Conservation (phyloP, 352 stramenopile genomes). For the Phytopythium chamaehyphon region DNA sequence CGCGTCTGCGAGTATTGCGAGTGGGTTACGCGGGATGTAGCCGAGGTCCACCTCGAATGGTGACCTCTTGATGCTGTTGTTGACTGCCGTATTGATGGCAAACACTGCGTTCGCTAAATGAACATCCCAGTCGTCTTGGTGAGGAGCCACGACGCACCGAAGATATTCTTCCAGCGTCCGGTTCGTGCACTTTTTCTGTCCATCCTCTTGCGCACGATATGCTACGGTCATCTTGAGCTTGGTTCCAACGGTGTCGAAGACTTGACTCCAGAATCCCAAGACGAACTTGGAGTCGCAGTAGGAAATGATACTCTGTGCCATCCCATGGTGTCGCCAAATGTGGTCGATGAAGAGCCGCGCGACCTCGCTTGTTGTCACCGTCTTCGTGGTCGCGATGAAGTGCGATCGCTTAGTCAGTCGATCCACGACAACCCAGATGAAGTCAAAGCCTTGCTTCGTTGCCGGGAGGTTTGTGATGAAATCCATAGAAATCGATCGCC, state of each 20-base stretch:
- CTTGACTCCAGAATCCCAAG: constrained; percentile 7
- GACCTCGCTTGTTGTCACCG: too few species aligned
- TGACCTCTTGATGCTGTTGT: constrained; percentile 11
- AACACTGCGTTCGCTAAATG: constrained; percentile 11
- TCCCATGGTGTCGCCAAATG: too few species aligned
- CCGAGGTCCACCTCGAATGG: constrained; percentile 12
- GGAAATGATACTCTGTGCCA: constrained; percentile 10
- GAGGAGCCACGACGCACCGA: constrained; percentile 7
- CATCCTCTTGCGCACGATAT: constrained; percentile 9
- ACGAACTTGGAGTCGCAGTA: constrained; percentile 14
- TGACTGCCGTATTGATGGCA: constrained; percentile 9
- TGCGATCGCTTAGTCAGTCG: too few species aligned
- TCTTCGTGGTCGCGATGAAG: too few species aligned
- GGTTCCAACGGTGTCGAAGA: constrained; percentile 7
- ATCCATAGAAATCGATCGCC: too few species aligned
- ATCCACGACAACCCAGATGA: too few species aligned
- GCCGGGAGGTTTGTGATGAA: too few species aligned
- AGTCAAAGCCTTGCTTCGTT: too few species aligned
- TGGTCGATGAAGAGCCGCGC: too few species aligned
- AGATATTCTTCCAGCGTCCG: constrained; percentile 11
- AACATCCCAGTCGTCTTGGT: constrained; percentile 11
- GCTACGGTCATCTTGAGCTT: constrained; percentile 10
- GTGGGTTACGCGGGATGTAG: constrained; percentile 8
- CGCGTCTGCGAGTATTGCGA: background rate
- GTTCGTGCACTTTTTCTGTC: constrained; percentile 10